phyloP scores from a whole-genome alignment of 164 flowering plant genomes.

The Nymphaea colorata region DNA sequence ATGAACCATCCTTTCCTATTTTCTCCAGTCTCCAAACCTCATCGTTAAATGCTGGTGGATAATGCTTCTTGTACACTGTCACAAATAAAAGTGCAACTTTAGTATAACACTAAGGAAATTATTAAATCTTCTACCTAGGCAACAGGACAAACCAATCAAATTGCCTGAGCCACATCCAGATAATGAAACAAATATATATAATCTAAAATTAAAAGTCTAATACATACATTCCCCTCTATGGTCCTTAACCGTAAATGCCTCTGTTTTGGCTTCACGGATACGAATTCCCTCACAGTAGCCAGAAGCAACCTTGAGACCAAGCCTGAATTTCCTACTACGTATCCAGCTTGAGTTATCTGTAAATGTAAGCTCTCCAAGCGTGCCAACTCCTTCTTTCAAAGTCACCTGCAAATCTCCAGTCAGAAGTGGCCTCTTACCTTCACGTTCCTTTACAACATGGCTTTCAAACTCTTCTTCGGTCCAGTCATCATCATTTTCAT shows the following conservation, averaged over 20 bases:
- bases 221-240: slow-evolving; percentile 92
- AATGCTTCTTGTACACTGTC: slow-evolving; percentile 90
- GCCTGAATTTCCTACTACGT: slow-evolving; percentile 85
- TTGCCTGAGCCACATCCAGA: not conserved
- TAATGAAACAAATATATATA: not conserved
- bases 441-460: slow-evolving; percentile 89
- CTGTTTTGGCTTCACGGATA: slow-evolving; percentile 91
- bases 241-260: slow-evolving; percentile 90
- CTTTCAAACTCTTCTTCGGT: slow-evolving; percentile 75
- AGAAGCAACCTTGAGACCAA: slow-evolving; percentile 75
- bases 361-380: slow-evolving; percentile 80
- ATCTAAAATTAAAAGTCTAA: not conserved
- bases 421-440: slow-evolving; percentile 90
- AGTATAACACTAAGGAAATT: not conserved
- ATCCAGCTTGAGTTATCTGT: slow-evolving; percentile 99
- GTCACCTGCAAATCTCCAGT: slow-evolving; percentile 78
- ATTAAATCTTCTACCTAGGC: not conserved
- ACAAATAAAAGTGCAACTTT: not conserved
- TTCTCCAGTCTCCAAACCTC: slow-evolving; percentile 97
- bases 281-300: slow-evolving; percentile 66
- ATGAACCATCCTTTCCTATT: slow-evolving; percentile 94
- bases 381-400: slow-evolving; percentile 87
- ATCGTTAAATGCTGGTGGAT: slow-evolving; percentile 79
- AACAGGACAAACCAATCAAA: not conserved
- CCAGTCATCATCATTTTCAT: slow-evolving; percentile 81